Percentiles rank a stretch among this genome's conserved stretches.
These are phyloP conservation scores for Heterobasidion parviporum DNA, from an alignment of 1,284 basidiomycete genomes.

Conservation along the genomic window DNA sequence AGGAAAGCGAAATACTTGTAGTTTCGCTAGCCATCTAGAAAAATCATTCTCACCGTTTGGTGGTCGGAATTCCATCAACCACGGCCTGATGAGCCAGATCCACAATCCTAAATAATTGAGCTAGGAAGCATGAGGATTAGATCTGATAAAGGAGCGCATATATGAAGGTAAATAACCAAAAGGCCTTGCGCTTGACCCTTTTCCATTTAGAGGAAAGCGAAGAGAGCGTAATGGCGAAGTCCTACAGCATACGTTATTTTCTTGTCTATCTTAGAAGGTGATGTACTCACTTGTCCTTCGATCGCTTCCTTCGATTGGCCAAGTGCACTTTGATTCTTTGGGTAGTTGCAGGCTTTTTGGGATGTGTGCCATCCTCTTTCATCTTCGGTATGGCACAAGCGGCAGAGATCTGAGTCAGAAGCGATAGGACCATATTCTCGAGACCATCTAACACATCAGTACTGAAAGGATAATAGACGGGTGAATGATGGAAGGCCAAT, in stretches of 20 bases:
- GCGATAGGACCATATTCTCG: conserved; percentile 43
- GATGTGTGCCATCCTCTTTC: conserved; percentile 2
- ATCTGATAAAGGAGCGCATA: conserved; percentile 7
- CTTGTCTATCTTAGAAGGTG: not conserved
- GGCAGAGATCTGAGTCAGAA: conserved; percentile 42
- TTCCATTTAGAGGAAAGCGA: conserved; percentile 19
- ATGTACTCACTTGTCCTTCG: conserved; percentile 13
- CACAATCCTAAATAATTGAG: conserved; percentile 55
- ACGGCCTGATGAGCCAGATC: conserved; percentile 61
- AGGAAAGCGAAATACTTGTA: too few relatives aligned
- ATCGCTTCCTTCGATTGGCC: conserved; percentile 19
- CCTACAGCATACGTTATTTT: conserved; percentile 10
- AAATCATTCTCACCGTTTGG: conserved; percentile 49
- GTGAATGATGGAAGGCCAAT: not conserved
- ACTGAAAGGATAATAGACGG: not conserved
- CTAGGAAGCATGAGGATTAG: conserved; percentile 26
- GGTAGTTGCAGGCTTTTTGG: not conserved
- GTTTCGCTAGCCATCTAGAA: too few relatives aligned
- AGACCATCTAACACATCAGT: conserved; percentile 20
- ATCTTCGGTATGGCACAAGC: conserved; percentile 12
- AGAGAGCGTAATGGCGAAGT: conserved; percentile 15
- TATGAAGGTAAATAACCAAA: conserved; percentile 33
- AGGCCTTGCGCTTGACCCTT: conserved; percentile 37
- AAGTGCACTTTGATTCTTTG: conserved; percentile 20
- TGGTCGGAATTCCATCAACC: conserved; percentile 41